These are phyloP conservation scores for Datisca glomerata DNA, from an alignment of 306 rosid species.

Conservation along the genomic window DNA sequence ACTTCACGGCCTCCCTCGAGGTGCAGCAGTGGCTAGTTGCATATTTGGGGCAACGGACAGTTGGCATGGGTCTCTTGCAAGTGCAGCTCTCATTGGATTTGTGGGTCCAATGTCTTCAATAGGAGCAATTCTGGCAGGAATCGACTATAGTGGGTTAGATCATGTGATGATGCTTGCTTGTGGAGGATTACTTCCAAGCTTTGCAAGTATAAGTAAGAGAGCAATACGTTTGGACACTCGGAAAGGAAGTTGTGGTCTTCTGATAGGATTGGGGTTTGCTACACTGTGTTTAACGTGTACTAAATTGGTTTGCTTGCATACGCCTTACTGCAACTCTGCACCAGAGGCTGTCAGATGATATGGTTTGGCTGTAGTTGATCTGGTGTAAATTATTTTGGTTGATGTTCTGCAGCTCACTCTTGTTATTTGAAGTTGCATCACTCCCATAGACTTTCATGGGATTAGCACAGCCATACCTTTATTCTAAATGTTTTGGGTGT, in stretches of 20 bases:
- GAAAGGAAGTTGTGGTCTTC: slow-evolving; percentile 60
- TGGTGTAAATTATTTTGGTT: too few relatives aligned
- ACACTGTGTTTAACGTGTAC: slow-evolving; percentile 75
- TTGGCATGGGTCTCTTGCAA: slow-evolving; percentile 86
- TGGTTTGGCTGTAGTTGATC: too few relatives aligned
- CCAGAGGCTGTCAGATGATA: slow-evolving; percentile 91
- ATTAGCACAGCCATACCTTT: too few relatives aligned
- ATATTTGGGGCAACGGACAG: slow-evolving; percentile 87
- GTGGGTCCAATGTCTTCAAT: slow-evolving; percentile 90
- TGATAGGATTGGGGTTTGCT: slow-evolving; percentile 55
- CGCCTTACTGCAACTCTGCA: slow-evolving; percentile 98
- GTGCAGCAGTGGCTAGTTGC: slow-evolving; percentile 98
- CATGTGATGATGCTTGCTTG: slow-evolving; percentile 90
- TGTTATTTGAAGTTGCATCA: too few relatives aligned
- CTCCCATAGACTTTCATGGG: too few relatives aligned
- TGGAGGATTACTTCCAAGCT: slow-evolving; percentile 84
- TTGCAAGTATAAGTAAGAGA: slow-evolving; percentile 51
- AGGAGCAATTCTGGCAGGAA: slow-evolving; percentile 89
- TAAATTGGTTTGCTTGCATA: slow-evolving; percentile 93
- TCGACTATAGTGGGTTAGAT: slow-evolving; percentile 89
- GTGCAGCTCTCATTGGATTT: slow-evolving; percentile 81
- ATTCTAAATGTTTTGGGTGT: too few relatives aligned
- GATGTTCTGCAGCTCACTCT: too few relatives aligned
- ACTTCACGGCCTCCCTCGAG: slow-evolving; percentile 92
- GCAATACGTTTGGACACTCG: slow-evolving; percentile 54